These are phyloP conservation scores for Chlorella vulgaris DNA, from an alignment of 139 green algal genomes.

Conservation along the genomic window DNA sequence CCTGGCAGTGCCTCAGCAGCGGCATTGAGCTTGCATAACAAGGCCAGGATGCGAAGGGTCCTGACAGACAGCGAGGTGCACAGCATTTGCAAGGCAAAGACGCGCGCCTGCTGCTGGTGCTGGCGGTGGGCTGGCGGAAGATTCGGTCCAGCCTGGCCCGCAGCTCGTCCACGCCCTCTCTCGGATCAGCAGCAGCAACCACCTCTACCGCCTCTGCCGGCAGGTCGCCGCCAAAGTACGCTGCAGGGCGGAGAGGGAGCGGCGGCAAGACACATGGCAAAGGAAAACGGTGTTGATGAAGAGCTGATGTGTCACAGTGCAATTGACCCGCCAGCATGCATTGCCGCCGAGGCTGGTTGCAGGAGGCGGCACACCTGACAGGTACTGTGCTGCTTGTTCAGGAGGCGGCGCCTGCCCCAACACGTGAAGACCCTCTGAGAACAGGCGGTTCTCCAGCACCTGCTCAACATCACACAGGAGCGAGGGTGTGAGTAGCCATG, in stretches of 20 bases:
- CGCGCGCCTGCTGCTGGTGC: constrained; percentile 9
- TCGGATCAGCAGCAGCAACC: constrained; percentile 43
- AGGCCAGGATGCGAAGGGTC: no score
- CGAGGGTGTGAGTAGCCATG: no score
- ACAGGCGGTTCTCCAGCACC: constrained; percentile 93
- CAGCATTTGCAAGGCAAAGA: no score
- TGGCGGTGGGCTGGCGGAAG: constrained; percentile 1
- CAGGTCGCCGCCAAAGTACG: constrained; percentile 78
- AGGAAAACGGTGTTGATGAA: background rate
- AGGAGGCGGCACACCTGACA: constrained; percentile 48
- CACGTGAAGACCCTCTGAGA: constrained; percentile 94
- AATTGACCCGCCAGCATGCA: background rate
- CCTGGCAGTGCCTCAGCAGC: no score
- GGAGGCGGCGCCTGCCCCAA: constrained; percentile 73
- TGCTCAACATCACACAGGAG: constrained; percentile 23
- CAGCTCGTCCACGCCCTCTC: constrained; percentile 30
- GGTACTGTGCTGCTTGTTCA: constrained; percentile 68
- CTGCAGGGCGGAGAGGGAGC: background rate
- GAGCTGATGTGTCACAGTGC: background rate
- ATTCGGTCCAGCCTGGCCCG: constrained; percentile 49
- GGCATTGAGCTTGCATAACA: no score
- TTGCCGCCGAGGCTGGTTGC: no score
- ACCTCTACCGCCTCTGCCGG: constrained; percentile 63
- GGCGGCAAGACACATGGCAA: background rate
- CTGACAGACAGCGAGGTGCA: no score